A percentile compares a stretch with the other conserved stretches of the same genome.
Conservation (phyloP, 805 yeast species). For the Maudiozyma saulgeensis region DNA sequence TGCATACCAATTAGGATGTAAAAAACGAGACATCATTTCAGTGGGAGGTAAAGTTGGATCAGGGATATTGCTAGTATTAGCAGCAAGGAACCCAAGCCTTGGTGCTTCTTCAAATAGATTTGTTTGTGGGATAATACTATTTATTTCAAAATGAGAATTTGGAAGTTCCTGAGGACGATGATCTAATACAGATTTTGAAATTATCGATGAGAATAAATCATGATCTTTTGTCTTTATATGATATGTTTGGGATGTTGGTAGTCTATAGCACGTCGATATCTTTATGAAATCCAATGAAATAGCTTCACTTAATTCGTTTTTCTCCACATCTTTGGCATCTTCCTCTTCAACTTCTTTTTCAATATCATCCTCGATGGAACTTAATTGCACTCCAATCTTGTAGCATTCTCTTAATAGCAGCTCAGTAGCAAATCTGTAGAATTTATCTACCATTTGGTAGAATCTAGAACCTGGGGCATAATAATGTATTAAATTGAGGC, state of each 20-base stretch:
- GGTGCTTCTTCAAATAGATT: conserved; percentile 31
- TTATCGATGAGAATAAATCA: conserved; percentile 72
- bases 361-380: conserved; percentile 8
- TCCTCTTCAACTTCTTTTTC: conserved; percentile 13
- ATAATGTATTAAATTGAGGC: conserved; percentile 39
- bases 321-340: conserved; percentile 12
- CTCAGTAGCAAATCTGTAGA: conserved; percentile 54
- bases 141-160: conserved; percentile 48
- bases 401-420: conserved; percentile 53
- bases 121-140: conserved; percentile 54
- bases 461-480: conserved; percentile 39
- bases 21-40: conserved; percentile 43
- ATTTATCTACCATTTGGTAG: conserved; percentile 49
- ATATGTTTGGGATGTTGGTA: conserved; percentile 56
- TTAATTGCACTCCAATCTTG: conserved; percentile 31
- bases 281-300: conserved; percentile 51
- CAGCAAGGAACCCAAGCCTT: conserved; percentile 38
- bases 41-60: conserved; percentile 43
- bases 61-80: conserved; percentile 36
- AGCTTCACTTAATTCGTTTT: conserved; percentile 29
- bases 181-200: conserved; percentile 64
- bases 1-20: conserved; percentile 57
- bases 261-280: conserved; percentile 43
- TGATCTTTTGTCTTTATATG: conserved; percentile 51
- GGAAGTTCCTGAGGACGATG: conserved; percentile 61